Evolutionary conservation across 2,329 filamentous ascomycete species (phyloP).

Genomic region (Pestalotiopsis sp.): DNA sequence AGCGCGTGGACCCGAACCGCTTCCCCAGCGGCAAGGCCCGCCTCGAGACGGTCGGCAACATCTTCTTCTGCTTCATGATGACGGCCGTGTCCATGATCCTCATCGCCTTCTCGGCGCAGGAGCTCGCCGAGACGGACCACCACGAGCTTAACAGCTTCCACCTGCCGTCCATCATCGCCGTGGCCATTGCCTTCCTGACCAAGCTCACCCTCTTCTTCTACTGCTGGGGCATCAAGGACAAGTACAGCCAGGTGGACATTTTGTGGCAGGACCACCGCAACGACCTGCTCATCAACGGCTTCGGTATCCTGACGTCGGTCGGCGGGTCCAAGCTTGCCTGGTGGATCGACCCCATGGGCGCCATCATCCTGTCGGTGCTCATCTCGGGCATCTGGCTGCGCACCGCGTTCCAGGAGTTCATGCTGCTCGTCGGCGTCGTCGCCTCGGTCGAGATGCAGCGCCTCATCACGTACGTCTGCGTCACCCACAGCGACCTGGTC

Average conservation of each 20-base stretch:
- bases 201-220: conserved; percentile 87
- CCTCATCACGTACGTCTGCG: conserved; percentile 93
- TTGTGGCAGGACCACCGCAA: conserved; percentile 98
- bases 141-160: conserved; percentile 66
- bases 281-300: conserved; percentile 94
- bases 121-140: conserved; percentile 58
- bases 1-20: conserved; percentile 79
- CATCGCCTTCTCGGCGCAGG: conserved; percentile 81
- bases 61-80: conserved; percentile 97
- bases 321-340: conserved; percentile 85
- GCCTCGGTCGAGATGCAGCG: conserved; percentile 86
- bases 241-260: conserved; percentile 89
- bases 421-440: conserved; percentile 86
- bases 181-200: conserved; percentile 80
- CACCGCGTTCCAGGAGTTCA: conserved; percentile 87
- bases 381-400: conserved; percentile 81
- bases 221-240: conserved; percentile 88
- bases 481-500: conserved; percentile 86
- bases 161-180: conserved; percentile 82
- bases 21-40: conserved; percentile 93
- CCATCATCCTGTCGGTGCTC: conserved; percentile 78
- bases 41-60: conserved; percentile 94
- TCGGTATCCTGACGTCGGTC: conserved; percentile 89
- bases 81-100: conserved; percentile 88
- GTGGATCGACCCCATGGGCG: conserved; percentile 95